These are phyloP conservation scores for Cyberlindnera xishuangbannaensis DNA, from an alignment of 805 yeast species.

Conservation along the genomic window DNA sequence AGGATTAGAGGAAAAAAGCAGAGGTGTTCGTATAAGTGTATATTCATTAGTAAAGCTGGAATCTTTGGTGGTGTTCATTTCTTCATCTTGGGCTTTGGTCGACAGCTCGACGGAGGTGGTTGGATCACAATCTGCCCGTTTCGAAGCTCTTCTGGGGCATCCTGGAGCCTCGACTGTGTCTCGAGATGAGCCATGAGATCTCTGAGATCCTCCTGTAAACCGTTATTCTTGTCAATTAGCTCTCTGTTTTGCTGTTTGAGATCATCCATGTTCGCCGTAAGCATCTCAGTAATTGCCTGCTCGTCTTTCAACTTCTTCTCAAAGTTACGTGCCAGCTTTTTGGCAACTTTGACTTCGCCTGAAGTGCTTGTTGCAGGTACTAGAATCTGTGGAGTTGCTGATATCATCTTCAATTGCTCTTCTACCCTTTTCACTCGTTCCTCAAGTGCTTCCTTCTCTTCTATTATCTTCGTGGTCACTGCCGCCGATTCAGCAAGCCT, in stretches of 20 bases:
- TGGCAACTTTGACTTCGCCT: slow-evolving; percentile 8
- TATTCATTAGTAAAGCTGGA: no score
- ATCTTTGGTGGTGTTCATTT: no score
- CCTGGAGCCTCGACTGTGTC: slow-evolving; percentile 63
- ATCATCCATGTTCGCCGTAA: slow-evolving; percentile 35
- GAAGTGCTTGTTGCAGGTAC: slow-evolving; percentile 5
- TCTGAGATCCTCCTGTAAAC: slow-evolving; percentile 55
- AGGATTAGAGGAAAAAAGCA: no score
- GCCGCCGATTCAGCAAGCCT: slow-evolving; percentile 34
- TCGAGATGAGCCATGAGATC: slow-evolving; percentile 81
- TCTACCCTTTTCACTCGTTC: slow-evolving; percentile 1
- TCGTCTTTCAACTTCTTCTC: slow-evolving; percentile 41
- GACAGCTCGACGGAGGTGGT: no score
- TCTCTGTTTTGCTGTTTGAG: slow-evolving; percentile 28
- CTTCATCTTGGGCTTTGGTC: no score
- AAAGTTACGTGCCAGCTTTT: slow-evolving; percentile 14
- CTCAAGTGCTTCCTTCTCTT: background rate
- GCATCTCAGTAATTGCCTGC: slow-evolving; percentile 35
- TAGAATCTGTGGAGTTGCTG: no score
- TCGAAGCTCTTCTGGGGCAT: slow-evolving; percentile 64
- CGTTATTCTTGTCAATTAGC: slow-evolving; percentile 37
- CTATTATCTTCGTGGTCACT: slow-evolving; percentile 4
- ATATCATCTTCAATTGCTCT: background rate
- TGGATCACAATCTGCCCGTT: slow-evolving; percentile 60
- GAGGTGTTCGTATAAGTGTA: no score